Percentiles rank a stretch among this genome's conserved stretches.
These are phyloP conservation scores for Leccinum longicurvipes DNA, from an alignment of 768 basidiomycete genomes.

Conservation along the genomic window DNA sequence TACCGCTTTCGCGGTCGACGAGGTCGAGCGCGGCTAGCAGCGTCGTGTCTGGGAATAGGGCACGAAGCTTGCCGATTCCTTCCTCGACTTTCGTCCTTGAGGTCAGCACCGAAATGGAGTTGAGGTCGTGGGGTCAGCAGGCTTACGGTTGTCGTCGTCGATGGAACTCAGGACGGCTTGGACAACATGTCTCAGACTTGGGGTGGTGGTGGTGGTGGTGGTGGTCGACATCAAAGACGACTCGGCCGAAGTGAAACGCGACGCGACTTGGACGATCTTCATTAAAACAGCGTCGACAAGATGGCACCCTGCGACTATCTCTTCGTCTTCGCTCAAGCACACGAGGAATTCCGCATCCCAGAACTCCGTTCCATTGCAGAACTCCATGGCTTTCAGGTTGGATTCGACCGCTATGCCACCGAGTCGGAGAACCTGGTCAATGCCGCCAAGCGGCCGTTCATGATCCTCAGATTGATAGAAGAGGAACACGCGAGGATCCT, in stretches of 20 bases:
- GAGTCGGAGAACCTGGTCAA: conserved; percentile 45
- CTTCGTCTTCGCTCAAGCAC: conserved; percentile 76
- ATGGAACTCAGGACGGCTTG: conserved; percentile 35
- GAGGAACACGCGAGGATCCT: conserved; percentile 76
- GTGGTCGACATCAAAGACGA: conserved; percentile 17
- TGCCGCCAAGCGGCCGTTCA: conserved; percentile 57
- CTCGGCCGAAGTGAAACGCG: neutral
- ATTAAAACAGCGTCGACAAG: neutral
- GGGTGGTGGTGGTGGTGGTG: conserved; percentile 2
- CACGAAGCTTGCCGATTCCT: conserved; percentile 49
- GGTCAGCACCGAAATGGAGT: neutral
- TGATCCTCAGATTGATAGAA: conserved; percentile 62
- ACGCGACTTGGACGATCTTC: neutral
- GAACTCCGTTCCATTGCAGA: conserved; percentile 78
- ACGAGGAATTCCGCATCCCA: conserved; percentile 80
- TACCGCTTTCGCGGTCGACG: conserved; percentile 70
- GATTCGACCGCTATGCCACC: conserved; percentile 37
- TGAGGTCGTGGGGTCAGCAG: neutral
- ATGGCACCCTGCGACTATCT: conserved; percentile 43
- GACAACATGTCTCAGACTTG: conserved; percentile 22
- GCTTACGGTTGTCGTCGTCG: conserved; percentile 32
- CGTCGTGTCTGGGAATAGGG: conserved; percentile 59
- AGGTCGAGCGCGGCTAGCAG: conserved; percentile 72
- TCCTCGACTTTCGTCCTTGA: conserved; percentile 40
- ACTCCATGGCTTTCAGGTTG: conserved; percentile 61